Conservation (phyloP, 345 rosid species). For the Corchorus olitorius region DNA sequence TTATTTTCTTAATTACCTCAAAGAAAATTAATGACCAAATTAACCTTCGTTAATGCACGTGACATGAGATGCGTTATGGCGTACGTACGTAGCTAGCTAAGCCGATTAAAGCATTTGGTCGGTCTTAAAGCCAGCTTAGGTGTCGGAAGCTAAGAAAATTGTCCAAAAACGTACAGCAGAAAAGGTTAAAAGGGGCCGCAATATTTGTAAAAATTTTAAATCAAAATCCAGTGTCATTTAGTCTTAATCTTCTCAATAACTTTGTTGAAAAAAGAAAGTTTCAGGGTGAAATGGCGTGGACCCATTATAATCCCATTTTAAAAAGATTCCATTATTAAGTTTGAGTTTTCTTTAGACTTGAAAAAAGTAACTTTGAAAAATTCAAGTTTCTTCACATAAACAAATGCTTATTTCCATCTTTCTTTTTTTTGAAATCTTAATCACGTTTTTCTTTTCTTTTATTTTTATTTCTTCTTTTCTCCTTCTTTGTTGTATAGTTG, state of each 20-base stretch:
- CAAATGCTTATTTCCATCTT: neutral
- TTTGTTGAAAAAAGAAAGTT: neutral
- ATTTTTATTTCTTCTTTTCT: neutral
- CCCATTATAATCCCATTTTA: neutral
- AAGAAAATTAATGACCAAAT: neutral
- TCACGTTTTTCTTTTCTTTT: neutral
- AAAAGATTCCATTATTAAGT: constrained; percentile 1
- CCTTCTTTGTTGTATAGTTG: neutral
- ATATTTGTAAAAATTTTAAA: neutral
- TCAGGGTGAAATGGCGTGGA: constrained; percentile 2
- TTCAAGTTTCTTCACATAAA: too few species aligned
- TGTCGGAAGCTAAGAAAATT: neutral
- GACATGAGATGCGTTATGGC: neutral
- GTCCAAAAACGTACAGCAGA: neutral
- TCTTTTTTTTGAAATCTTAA: neutral
- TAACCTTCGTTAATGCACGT: neutral
- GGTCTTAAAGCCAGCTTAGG: neutral
- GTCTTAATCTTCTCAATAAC: neutral
- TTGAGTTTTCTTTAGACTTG: neutral
- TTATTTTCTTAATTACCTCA: neutral
- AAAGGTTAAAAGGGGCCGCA: neutral
- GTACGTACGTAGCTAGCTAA: neutral
- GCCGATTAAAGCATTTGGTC: neutral
- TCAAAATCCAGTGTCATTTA: neutral
- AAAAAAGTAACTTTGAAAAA: neutral